These are phyloP conservation scores for Coemansia sp. DNA, from an alignment of 192 early-diverging fungal genomes.

Conservation along the genomic window DNA sequence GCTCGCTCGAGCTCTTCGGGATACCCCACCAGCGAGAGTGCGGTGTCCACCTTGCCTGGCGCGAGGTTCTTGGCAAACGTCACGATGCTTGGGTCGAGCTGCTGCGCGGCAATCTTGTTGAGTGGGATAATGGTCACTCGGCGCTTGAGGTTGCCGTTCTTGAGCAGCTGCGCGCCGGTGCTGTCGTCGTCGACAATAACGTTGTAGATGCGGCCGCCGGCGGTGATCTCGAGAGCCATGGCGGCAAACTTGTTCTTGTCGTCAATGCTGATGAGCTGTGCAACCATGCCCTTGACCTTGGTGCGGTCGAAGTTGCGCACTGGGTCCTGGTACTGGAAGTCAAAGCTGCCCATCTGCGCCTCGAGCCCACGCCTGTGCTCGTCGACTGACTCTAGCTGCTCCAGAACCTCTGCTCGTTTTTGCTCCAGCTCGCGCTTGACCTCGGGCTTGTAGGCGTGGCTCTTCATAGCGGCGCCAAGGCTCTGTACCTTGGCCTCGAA, in stretches of 20 bases:
- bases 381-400: slow-evolving; percentile 39
- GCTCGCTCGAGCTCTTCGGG: slow-evolving; percentile 77
- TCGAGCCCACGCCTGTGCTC: slow-evolving; percentile 44
- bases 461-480: slow-evolving; percentile 19
- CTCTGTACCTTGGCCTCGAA: slow-evolving; percentile 28
- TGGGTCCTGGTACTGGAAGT: slow-evolving; percentile 86
- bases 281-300: slow-evolving; percentile 92
- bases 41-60: slow-evolving; percentile 86
- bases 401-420: slow-evolving; percentile 27
- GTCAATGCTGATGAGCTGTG: slow-evolving; percentile 79
- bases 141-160: slow-evolving; percentile 72
- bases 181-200: slow-evolving; percentile 92
- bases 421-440: slow-evolving; percentile 39
- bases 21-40: slow-evolving; percentile 79
- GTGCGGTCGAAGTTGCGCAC: slow-evolving; percentile 83
- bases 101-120: slow-evolving; percentile 80
- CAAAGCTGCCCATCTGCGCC: slow-evolving; percentile 59
- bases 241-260: slow-evolving; percentile 64
- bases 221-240: slow-evolving; percentile 90
- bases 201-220: slow-evolving; percentile 92
- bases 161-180: slow-evolving; percentile 76
- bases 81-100: slow-evolving; percentile 38
- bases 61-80: slow-evolving; percentile 77
- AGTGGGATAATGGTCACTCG: slow-evolving; percentile 92
- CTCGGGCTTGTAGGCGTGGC: slow-evolving; percentile 33